Evolutionary conservation across 164 flowering plant species (phyloP).

Genomic region (Malania oleifera): DNA sequence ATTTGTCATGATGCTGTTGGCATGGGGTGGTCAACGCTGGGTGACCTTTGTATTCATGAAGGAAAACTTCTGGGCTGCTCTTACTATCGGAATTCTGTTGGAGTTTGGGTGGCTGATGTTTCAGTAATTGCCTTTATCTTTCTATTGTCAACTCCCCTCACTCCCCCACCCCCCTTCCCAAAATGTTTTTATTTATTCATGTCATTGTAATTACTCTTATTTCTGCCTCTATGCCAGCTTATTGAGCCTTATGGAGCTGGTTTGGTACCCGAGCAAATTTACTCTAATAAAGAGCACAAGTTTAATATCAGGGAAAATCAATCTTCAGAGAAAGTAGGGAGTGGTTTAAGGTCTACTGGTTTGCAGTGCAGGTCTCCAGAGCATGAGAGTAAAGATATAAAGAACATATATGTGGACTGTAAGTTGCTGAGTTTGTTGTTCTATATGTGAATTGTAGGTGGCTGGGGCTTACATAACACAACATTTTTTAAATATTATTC

Average conservation of each 20-base stretch:
- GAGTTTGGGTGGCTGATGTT: slow-evolving; percentile 79
- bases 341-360: slow-evolving; percentile 22
- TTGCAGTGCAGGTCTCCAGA: slow-evolving; percentile 36
- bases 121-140: slow-evolving; percentile 33
- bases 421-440: slow-evolving; percentile 25
- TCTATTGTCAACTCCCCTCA: neutral
- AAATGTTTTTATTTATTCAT: neutral
- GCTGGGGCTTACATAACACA: too few relatives aligned
- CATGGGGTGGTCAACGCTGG: slow-evolving; percentile 83
- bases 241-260: slow-evolving; percentile 57
- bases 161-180: too few relatives aligned
- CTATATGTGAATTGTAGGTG: too few relatives aligned
- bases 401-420: slow-evolving; percentile 73
- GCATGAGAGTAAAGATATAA: slow-evolving; percentile 55
- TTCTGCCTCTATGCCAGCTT: slow-evolving; percentile 30
- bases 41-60: slow-evolving; percentile 70
- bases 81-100: slow-evolving; percentile 59
- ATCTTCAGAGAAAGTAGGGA: slow-evolving; percentile 22
- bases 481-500: too few relatives aligned
- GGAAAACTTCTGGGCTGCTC: slow-evolving; percentile 81
- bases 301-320: slow-evolving; percentile 19
- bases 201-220: neutral
- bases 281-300: slow-evolving; percentile 28
- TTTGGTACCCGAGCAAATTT: slow-evolving; percentile 25
- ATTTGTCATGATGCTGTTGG: slow-evolving; percentile 73